A percentile compares a stretch with the other conserved stretches of the same genome.
These are phyloP conservation scores for Berberis thunbergii DNA, from an alignment of 164 flowering plant genomes.

Conservation along the genomic window DNA sequence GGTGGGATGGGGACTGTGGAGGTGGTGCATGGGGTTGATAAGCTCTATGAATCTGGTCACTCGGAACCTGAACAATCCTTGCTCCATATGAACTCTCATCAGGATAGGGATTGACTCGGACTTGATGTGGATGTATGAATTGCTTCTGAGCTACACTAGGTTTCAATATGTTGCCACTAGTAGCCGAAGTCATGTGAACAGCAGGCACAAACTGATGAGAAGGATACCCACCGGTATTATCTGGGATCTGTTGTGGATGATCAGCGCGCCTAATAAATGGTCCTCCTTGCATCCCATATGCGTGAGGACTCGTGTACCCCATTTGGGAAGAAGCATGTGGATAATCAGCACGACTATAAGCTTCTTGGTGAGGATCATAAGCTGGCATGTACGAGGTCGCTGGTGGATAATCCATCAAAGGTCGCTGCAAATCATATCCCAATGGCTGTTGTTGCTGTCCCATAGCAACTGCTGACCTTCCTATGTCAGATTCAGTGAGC, in stretches of 20 bases:
- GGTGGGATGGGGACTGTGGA: background rate
- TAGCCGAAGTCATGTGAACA: slow-evolving; percentile 34
- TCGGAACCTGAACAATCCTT: slow-evolving; percentile 40
- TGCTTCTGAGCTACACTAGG: slow-evolving; percentile 32
- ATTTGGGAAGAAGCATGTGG: slow-evolving; percentile 31
- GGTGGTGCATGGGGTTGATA: slow-evolving; percentile 27
- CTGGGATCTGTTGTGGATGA: slow-evolving; percentile 32
- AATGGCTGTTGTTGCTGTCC: slow-evolving; percentile 19
- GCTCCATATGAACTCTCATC: slow-evolving; percentile 26
- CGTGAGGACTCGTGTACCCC: slow-evolving; percentile 37
- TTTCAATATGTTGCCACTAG: slow-evolving; percentile 23
- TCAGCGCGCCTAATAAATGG: slow-evolving; percentile 19
- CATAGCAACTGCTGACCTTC: slow-evolving; percentile 29
- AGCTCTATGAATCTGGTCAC: slow-evolving; percentile 35
- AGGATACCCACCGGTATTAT: slow-evolving; percentile 18
- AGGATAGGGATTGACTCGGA: slow-evolving; percentile 24
- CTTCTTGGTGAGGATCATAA: slow-evolving; percentile 43
- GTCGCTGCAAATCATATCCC: slow-evolving; percentile 23
- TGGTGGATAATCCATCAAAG: slow-evolving; percentile 18
- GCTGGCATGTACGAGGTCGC: slow-evolving; percentile 24
- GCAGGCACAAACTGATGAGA: slow-evolving; percentile 40
- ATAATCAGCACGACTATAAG: slow-evolving; percentile 26
- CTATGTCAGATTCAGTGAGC: slow-evolving; percentile 31
- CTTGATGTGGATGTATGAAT: slow-evolving; percentile 34
- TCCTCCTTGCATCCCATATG: slow-evolving; percentile 25